Evolutionary conservation across 805 yeast species (phyloP).

Genomic region (Yarrowia porcina): DNA sequence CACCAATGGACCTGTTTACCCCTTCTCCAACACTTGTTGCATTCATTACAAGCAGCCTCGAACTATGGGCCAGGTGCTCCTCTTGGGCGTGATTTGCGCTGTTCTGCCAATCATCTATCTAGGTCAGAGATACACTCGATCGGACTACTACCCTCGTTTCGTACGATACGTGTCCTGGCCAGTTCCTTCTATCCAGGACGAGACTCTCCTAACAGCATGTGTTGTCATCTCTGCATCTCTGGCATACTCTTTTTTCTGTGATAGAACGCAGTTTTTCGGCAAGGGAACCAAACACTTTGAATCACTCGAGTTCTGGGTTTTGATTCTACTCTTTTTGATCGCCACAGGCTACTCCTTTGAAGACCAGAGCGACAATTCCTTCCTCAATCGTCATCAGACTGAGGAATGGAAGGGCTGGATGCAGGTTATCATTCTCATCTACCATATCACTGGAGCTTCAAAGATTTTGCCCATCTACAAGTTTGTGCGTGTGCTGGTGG

Average conservation of each 20-base stretch:
- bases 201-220: slow-evolving; percentile 7
- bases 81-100: slow-evolving; percentile 22
- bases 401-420: slow-evolving; percentile 36
- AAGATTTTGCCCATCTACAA: slow-evolving; percentile 33
- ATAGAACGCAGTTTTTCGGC: slow-evolving; percentile 31
- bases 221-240: slow-evolving; percentile 26
- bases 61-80: slow-evolving; percentile 6
- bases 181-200: slow-evolving; percentile 7
- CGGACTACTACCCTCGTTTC: slow-evolving; percentile 24
- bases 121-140: slow-evolving; percentile 6
- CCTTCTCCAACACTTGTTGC: slow-evolving; percentile 32
- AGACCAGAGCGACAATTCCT: slow-evolving; percentile 28
- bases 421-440: slow-evolving; percentile 33
- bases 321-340: slow-evolving; percentile 9
- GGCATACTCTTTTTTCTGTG: slow-evolving; percentile 31
- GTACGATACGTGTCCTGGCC: slow-evolving; percentile 16
- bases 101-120: slow-evolving; percentile 25
- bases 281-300: slow-evolving; percentile 31
- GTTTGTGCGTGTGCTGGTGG: slow-evolving; percentile 32
- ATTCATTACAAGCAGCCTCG: slow-evolving; percentile 28
- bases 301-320: slow-evolving; percentile 26
- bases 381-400: slow-evolving; percentile 34
- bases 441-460: slow-evolving; percentile 34
- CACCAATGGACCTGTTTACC: slow-evolving; percentile 26
- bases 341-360: slow-evolving; percentile 24